Evolutionary conservation across 805 yeast genomes (phyloP), one percentile per base, ranked within the genome.

Genomic region (Komagataella kurtzmanii): DNA sequence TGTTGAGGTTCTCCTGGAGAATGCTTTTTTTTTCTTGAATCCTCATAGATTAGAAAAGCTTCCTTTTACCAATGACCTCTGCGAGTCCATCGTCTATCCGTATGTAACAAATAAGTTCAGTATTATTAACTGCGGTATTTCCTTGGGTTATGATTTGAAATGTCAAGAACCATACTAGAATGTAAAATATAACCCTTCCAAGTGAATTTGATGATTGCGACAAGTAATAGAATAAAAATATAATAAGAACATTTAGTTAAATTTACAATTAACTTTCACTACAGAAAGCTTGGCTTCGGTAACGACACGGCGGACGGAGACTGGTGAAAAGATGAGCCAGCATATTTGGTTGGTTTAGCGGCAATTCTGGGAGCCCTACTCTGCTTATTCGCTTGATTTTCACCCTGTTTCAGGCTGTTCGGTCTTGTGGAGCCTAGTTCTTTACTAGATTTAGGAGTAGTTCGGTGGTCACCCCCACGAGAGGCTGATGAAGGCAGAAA

Each of bases 241-340:
- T 17, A 46, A 18, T 18, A 17, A 21, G n/a, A 46, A 19, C 51
- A 24, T 49, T 45, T 46, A 17, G 43, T 17, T 21, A 23, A 46
- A 19, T 17, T 21, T 30, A 17, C 17, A n/a, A 50, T 10, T 24
- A 50, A 18, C n/a, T 14, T n/a, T 17, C n/a, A n/a, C 17, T 24
- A 17, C 48, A 65, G 50, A 57, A 77, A 77, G 6, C 79, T 70
- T 7, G 82, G 82, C 56, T 76, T 77, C 17, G 82, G 82, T 54
- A 77, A 70, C 14, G 76, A 73, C 53, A 75, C 64, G 3, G 81
- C 80, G 40, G 77, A 76, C 1, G 82, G 82, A 21, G 79, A 75
- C 36, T 77, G 72, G 59, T 74, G 79, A 59, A 77, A 77, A 44
- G 81, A 74, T 44, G 80, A 73, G 30, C 82, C 82, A 51, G 82